Evolutionary conservation across 805 yeast genomes (phyloP).

Genomic region (Candida easanensis): DNA sequence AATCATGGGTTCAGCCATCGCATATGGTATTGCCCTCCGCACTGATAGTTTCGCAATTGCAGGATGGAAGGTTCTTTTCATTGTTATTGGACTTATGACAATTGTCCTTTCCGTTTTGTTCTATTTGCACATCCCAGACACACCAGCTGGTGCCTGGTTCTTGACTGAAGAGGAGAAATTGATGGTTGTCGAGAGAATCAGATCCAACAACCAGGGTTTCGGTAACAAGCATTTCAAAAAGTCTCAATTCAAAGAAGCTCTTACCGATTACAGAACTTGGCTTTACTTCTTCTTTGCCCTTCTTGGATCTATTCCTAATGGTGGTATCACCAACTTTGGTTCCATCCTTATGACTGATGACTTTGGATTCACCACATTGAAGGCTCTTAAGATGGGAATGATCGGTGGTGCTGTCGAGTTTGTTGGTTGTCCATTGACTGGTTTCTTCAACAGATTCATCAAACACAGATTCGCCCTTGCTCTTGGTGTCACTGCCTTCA

Average conservation of each 20-base stretch:
- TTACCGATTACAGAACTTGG: slow-evolving; percentile 48
- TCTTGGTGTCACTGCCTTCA: neutral
- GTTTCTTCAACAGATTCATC: neutral
- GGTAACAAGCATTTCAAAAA: slow-evolving; percentile 52
- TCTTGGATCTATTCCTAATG: slow-evolving; percentile 45
- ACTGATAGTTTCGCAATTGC: slow-evolving; percentile 36
- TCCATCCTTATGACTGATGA: slow-evolving; percentile 6
- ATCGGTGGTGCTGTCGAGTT: slow-evolving; percentile 31
- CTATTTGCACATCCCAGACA: slow-evolving; percentile 49
- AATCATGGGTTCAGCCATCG: slow-evolving; percentile 47
- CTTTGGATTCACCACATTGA: slow-evolving; percentile 6
- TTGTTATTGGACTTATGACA: slow-evolving; percentile 59
- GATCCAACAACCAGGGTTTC: slow-evolving; percentile 53
- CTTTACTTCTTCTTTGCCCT: slow-evolving; percentile 39
- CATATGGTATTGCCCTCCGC: slow-evolving; percentile 47
- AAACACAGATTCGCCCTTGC: neutral
- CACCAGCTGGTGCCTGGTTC: slow-evolving; percentile 48
- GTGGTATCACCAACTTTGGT: slow-evolving; percentile 35
- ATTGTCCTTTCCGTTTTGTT: slow-evolving; percentile 46
- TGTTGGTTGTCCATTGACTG: slow-evolving; percentile 13
- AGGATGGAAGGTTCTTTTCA: slow-evolving; percentile 58
- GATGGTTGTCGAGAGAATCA: slow-evolving; percentile 48
- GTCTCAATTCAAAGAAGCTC: slow-evolving; percentile 50
- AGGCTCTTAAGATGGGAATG: slow-evolving; percentile 26
- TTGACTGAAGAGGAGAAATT: slow-evolving; percentile 42